Evolutionary conservation across 805 yeast species (phyloP), one percentile per base, ranked within the genome.

Genomic region (Candida pini): DNA sequence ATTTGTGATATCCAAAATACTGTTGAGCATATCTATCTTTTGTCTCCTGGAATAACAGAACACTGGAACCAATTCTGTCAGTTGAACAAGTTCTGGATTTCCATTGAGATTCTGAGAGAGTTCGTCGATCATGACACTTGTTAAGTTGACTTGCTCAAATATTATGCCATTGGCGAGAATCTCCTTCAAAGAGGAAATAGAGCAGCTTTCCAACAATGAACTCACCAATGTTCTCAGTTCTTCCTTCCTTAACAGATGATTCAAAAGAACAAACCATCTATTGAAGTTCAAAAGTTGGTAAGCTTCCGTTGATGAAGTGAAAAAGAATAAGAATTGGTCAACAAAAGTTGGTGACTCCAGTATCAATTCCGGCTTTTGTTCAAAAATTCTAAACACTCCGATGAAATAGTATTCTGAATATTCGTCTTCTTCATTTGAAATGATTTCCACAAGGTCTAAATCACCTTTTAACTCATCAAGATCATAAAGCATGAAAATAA

Each of bases 211-310:
- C 28, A 29, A 9, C 3, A 72, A 42, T 0, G 44, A n/a, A 0
- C 41, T 28, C 1, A 68, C 48, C 4, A 74, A 28, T 2, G 23
- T 4, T 1, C 44, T 29, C 4, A 71, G 44, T 5, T 62, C 53
- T 0, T 55, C 48, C 10, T 28, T 28, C 7, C 47, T 54, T 26
- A 44, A 71, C 63, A 30, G 57, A 42, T 5, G 38, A 30, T 44
- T 73, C 62, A 26, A 68, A 35, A 80, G 39, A 1, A 78, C 69
- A 26, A 68, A 47, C 87, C 87, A 81, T 46, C 85, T 71, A 8
- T 47, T 42, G 33, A 78, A 64, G 0, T 66, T 34, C 10, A 48
- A 35, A 23, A 38, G 19, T 7, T 61, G 35, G 32, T 54, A 40
- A 1, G 35, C 34, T 2, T 16, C 5, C 2, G 35, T 14, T 2